phyloP scores from a whole-genome alignment of 176 grass and related monocot species.

The Phyllostachys edulis region DNA sequence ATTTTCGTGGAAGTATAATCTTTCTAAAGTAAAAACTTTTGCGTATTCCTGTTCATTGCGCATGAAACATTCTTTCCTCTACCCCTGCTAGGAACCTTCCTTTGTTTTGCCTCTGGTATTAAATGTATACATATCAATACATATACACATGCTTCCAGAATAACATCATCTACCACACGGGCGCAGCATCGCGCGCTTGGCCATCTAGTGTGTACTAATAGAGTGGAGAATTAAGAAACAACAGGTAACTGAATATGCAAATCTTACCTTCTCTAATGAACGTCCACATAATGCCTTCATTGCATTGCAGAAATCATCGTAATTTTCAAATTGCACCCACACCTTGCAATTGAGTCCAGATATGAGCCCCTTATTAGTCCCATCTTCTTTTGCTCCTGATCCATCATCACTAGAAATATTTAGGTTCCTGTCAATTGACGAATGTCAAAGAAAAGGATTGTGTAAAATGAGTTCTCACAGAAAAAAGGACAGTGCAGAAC shows the following conservation, averaged over 20 bases:
- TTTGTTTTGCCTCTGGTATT: too few relatives aligned
- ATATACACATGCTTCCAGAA: too few relatives aligned
- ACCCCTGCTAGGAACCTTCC: too few relatives aligned
- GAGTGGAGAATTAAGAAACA: not conserved
- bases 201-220: not conserved
- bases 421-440: constrained; percentile 62
- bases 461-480: not conserved
- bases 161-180: too few relatives aligned
- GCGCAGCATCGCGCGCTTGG: too few relatives aligned
- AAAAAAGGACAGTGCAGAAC: constrained; percentile 1
- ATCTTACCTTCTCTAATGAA: constrained; percentile 73
- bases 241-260: constrained; percentile 5
- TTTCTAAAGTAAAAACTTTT: too few relatives aligned
- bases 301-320: constrained; percentile 78
- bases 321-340: constrained; percentile 82
- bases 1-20: too few relatives aligned
- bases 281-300: constrained; percentile 80
- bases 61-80: too few relatives aligned
- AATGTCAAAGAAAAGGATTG: constrained; percentile 36
- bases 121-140: too few relatives aligned
- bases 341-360: constrained; percentile 93
- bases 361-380: constrained; percentile 52
- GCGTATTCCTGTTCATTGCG: too few relatives aligned
- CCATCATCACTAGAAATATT: constrained; percentile 70
- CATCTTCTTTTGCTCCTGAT: constrained; percentile 40